Evolutionary conservation across 176 grass and related monocot genomes (phyloP).

Genomic region (Musa schizocarpa): DNA sequence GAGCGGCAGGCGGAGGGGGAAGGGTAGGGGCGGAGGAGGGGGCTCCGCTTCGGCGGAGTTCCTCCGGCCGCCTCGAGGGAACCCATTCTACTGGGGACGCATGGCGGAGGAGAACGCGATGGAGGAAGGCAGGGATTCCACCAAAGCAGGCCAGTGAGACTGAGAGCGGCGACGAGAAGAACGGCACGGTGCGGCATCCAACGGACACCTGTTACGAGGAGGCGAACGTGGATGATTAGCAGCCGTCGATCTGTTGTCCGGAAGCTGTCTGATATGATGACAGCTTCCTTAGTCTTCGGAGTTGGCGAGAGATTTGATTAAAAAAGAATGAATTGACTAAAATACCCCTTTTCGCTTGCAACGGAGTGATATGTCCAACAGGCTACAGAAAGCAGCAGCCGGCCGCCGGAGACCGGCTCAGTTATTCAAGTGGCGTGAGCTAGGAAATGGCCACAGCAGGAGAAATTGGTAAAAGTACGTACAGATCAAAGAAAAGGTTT

Average conservation of each 20-base stretch:
- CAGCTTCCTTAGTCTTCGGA: neutral
- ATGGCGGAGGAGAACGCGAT: neutral
- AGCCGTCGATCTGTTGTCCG: neutral
- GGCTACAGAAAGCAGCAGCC: too few species aligned
- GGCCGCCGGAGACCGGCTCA: too few species aligned
- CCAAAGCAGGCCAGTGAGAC: neutral
- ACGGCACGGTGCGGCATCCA: neutral
- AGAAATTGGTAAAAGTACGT: too few species aligned
- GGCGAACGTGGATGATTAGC: neutral
- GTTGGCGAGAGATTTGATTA: neutral
- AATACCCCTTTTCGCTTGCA: too few species aligned
- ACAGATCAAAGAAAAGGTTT: too few species aligned
- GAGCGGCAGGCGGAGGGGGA: neutral
- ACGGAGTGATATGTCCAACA: too few species aligned
- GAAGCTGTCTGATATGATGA: neutral
- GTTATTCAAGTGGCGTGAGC: too few species aligned
- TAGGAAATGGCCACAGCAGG: too few species aligned
- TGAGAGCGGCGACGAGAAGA: neutral
- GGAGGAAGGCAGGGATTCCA: neutral
- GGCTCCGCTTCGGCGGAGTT: conserved; percentile 1
- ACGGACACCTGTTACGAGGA: neutral
- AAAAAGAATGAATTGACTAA: too few species aligned
- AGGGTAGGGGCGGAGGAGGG: neutral
- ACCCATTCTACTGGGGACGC: neutral
- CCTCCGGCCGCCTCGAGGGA: conserved; percentile 3